Conservation (phyloP, 768 basidiomycete genomes). For the Termitomyces eurrhizus region DNA sequence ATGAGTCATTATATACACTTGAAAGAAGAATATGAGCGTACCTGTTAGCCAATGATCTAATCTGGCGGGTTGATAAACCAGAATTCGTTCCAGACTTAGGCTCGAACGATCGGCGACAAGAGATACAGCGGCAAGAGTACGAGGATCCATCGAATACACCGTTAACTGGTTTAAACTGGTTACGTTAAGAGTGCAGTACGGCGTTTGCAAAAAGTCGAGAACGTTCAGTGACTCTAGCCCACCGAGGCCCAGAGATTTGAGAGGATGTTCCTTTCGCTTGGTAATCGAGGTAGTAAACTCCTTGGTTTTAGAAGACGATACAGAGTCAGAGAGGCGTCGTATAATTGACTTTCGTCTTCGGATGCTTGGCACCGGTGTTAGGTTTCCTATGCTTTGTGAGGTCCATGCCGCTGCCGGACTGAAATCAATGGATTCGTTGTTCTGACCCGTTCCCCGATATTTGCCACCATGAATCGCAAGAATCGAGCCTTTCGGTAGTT, state of each 20-base stretch:
- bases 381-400: neutral
- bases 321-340: neutral
- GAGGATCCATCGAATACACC: neutral
- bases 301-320: neutral
- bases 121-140: neutral
- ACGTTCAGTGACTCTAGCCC: conserved; percentile 2
- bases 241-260: conserved; percentile 4
- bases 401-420: neutral
- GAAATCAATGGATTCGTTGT: neutral
- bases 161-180: neutral
- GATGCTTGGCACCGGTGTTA: neutral
- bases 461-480: neutral
- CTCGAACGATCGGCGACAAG: neutral
- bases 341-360: neutral
- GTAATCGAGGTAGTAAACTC: neutral
- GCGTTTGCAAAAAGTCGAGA: neutral
- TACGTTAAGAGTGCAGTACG: neutral
- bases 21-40: neutral
- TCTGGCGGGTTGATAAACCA: neutral
- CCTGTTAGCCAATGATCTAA: neutral
- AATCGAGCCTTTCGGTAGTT: neutral
- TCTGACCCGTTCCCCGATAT: neutral
- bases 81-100: neutral
- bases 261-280: neutral
- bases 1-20: no score